These are phyloP conservation scores for Elaeagnus macrophylla DNA, from an alignment of 306 rosid species.

Conservation along the genomic window DNA sequence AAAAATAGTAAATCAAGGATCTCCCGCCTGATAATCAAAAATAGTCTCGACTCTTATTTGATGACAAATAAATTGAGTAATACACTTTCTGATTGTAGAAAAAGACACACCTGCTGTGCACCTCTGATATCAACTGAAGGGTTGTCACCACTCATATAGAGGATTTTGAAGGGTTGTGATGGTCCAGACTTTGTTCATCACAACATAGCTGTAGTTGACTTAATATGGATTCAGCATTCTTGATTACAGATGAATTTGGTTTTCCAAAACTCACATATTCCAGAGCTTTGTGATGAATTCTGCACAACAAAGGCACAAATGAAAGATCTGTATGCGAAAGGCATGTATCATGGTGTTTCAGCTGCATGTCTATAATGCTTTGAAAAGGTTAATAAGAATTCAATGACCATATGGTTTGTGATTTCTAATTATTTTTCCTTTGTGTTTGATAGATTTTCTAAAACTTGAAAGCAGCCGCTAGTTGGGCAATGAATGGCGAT, in stretches of 20 bases:
- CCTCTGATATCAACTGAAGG: slow-evolving; percentile 23
- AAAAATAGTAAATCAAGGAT: slow-evolving; percentile 27
- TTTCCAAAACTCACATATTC: slow-evolving; percentile 20
- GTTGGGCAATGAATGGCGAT: too few species aligned
- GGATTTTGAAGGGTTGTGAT: slow-evolving; percentile 12
- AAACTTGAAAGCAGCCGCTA: too few species aligned
- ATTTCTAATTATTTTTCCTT: too few species aligned
- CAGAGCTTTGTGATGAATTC: slow-evolving; percentile 13
- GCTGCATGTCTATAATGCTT: neutral
- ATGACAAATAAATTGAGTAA: neutral
- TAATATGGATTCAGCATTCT: slow-evolving; percentile 17
- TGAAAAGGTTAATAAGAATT: neutral
- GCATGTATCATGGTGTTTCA: neutral
- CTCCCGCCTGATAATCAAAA: slow-evolving; percentile 17
- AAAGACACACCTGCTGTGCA: slow-evolving; percentile 18
- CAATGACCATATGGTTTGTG: too few species aligned
- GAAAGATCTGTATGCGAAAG: neutral
- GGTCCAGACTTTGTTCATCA: neutral
- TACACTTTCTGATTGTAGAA: neutral
- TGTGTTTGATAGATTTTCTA: too few species aligned
- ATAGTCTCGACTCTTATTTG: neutral
- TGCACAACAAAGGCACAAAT: slow-evolving; percentile 7
- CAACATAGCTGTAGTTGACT: slow-evolving; percentile 10
- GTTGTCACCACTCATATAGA: slow-evolving; percentile 28
- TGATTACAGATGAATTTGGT: slow-evolving; percentile 19